Conservation (phyloP, 2,329 filamentous ascomycete species). For the Aspergillus quadricinctus region DNA sequence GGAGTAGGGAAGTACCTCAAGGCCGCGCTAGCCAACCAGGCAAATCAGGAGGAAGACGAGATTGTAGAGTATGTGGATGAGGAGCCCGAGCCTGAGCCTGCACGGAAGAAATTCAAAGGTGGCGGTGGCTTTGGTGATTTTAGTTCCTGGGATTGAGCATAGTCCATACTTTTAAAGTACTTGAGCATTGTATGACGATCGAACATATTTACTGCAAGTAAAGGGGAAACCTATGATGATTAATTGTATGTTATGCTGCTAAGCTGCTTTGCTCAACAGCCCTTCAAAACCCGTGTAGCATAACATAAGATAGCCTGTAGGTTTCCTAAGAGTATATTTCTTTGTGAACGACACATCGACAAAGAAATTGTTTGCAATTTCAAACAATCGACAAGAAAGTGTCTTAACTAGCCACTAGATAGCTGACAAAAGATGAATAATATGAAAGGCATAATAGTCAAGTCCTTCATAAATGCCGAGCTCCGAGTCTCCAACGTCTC, state of each 20-base stretch:
- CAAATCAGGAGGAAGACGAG: conserved; percentile 49
- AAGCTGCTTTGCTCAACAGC: no score
- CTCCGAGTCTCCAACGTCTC: no score
- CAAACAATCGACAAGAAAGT: no score
- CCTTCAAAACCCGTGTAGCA: not conserved
- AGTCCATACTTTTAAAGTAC: not conserved
- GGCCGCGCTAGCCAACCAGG: conserved; percentile 44
- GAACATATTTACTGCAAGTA: no score
- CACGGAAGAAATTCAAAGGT: conserved; percentile 72
- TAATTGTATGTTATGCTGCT: not conserved
- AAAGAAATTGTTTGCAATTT: no score
- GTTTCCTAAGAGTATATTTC: no score
- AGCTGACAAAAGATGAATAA: no score
- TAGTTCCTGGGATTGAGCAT: conserved; percentile 64
- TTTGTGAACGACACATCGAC: no score
- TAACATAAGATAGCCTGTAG: not conserved
- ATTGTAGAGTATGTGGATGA: conserved; percentile 58
- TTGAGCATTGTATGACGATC: not conserved
- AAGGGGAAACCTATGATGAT: not conserved
- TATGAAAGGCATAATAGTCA: no score
- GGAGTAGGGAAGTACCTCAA: conserved; percentile 79
- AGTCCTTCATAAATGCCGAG: no score
- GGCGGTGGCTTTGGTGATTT: conserved; percentile 86
- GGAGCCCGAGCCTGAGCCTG: conserved; percentile 63
- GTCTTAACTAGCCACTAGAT: no score